Conservation (phyloP, 2,329 filamentous ascomycete genomes). For the Lojkania enalia region DNA sequence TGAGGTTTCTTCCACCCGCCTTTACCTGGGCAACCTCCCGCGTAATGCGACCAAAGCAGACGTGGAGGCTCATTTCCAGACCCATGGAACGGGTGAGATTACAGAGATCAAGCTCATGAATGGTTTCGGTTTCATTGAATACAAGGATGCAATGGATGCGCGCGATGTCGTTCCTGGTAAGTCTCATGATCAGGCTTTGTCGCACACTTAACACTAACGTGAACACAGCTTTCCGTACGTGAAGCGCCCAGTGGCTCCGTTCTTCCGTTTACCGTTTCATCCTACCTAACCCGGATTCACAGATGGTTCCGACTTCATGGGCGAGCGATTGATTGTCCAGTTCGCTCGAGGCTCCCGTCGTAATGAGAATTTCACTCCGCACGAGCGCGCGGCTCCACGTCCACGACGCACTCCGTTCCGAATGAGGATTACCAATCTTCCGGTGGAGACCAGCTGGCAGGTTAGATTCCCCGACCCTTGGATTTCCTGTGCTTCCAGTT, state of each 20-base stretch:
- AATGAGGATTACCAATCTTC: constrained; percentile 97
- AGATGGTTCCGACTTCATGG: constrained; percentile 99
- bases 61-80: constrained; percentile 92
- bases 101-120: constrained; percentile 99
- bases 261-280: not conserved
- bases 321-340: constrained; percentile 94
- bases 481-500: constrained; percentile 47
- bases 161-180: constrained; percentile 97
- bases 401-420: constrained; percentile 92
- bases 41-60: constrained; percentile 96
- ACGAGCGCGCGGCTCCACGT: constrained; percentile 71
- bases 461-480: constrained; percentile 72
- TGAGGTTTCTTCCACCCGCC: constrained; percentile 90
- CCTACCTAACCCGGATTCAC: constrained; percentile 9
- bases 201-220: constrained; percentile 11
- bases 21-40: constrained; percentile 97
- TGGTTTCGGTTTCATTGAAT: constrained; percentile 99
- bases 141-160: constrained; percentile 97
- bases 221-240: constrained; percentile 58
- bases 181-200: constrained; percentile 38
- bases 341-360: constrained; percentile 88
- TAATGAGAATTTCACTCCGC: constrained; percentile 64
- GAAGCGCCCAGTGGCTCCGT: constrained; percentile 22
- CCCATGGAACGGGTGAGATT: constrained; percentile 95
- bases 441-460: constrained; percentile 99